Evolutionary conservation across 495 filamentous ascomycete genomes (phyloP).

Genomic region (Haplographium delicatum): DNA sequence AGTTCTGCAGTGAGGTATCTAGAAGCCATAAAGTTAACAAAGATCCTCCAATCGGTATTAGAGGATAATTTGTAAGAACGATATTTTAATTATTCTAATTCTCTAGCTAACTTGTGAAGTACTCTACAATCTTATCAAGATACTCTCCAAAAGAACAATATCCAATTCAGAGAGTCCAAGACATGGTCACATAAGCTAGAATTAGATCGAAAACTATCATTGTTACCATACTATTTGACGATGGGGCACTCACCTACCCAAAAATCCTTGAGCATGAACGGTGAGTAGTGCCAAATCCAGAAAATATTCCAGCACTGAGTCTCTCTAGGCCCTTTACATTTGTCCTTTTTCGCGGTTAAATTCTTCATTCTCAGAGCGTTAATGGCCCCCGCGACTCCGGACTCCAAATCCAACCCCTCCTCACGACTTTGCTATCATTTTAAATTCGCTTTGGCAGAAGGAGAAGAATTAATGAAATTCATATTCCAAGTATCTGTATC

Average conservation of each 20-base stretch:
- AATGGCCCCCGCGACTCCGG: constrained; percentile 19
- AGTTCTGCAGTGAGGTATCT: not conserved
- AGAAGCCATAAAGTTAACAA: constrained; percentile 12
- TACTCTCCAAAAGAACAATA: constrained; percentile 2
- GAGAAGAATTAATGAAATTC: constrained; percentile 16
- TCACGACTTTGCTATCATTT: constrained; percentile 19
- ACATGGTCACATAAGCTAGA: not conserved
- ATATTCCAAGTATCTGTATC: not conserved
- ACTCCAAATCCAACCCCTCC: constrained; percentile 12
- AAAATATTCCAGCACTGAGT: too few relatives aligned
- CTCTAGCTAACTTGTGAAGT: not conserved
- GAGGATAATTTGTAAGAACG: constrained; percentile 4
- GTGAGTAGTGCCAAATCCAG: too few relatives aligned
- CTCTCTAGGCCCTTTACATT: constrained; percentile 7
- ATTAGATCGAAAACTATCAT: not conserved
- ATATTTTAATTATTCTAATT: not conserved
- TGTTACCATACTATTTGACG: not conserved
- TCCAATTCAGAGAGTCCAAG: not conserved
- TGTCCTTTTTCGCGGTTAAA: constrained; percentile 19
- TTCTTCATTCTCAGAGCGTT: constrained; percentile 17
- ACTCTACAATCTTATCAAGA: constrained; percentile 8
- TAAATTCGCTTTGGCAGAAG: constrained; percentile 1
- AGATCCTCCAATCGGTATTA: not conserved
- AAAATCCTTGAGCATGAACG: too few relatives aligned
- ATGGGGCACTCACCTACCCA: too few relatives aligned